phyloP scores from a whole-genome alignment of 2,329 filamentous ascomycete genomes.

The Neoscytalidium dimidiatum region DNA sequence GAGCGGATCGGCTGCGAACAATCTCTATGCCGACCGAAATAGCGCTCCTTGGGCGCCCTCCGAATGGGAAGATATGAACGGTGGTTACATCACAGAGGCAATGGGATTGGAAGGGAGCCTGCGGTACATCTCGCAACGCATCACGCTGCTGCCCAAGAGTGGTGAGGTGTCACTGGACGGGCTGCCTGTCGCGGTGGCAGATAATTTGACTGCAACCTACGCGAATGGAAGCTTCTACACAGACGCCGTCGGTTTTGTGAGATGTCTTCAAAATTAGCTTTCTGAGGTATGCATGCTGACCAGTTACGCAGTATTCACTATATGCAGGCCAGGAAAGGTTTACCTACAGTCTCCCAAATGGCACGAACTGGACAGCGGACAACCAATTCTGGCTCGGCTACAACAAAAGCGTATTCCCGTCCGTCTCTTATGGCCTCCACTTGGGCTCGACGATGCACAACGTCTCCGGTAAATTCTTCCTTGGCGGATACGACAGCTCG shows the following conservation, averaged over 20 bases:
- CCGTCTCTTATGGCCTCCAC: slow-evolving; percentile 34
- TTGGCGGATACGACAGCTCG: slow-evolving; percentile 40
- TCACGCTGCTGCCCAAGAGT: not conserved
- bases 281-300: not conserved
- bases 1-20: not conserved
- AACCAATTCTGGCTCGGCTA: not conserved
- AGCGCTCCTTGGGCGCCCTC: not conserved
- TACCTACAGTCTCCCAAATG: not conserved
- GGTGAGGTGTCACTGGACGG: not conserved
- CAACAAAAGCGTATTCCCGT: slow-evolving; percentile 23
- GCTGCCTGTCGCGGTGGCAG: not conserved
- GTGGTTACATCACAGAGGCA: not conserved
- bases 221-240: not conserved
- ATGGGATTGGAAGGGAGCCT: not conserved
- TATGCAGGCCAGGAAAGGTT: not conserved
- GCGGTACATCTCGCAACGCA: not conserved
- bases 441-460: slow-evolving; percentile 33
- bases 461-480: slow-evolving; percentile 30
- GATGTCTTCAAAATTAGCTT: not conserved
- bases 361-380: not conserved
- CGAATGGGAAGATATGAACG: not conserved
- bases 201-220: not conserved
- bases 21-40: not conserved
- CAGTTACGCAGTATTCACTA: not conserved
- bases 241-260: not conserved